These are phyloP conservation scores for Puya raimondii DNA, from an alignment of 176 grass and related monocot species.

Conservation along the genomic window DNA sequence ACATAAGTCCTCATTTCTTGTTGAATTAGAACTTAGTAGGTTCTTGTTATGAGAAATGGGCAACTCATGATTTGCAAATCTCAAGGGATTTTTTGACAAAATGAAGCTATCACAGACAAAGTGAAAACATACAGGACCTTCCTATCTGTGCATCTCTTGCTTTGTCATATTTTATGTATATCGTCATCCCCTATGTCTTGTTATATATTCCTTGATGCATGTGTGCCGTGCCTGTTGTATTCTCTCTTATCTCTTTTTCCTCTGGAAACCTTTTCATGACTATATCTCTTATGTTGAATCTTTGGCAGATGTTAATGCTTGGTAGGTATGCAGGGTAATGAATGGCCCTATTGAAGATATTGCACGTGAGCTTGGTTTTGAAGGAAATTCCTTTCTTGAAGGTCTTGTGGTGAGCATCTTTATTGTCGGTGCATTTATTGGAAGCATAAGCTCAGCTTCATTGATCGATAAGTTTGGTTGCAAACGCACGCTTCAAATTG, in stretches of 20 bases:
- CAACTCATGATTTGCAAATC: too few species aligned
- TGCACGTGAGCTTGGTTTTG: slow-evolving; percentile 75
- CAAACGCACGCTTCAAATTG: slow-evolving; percentile 81
- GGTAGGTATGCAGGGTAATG: slow-evolving; percentile 73
- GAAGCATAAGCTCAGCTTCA: slow-evolving; percentile 60
- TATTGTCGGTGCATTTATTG: slow-evolving; percentile 84
- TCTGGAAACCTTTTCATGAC: background rate
- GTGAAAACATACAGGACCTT: too few species aligned
- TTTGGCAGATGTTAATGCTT: slow-evolving; percentile 9
- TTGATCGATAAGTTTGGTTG: slow-evolving; percentile 93
- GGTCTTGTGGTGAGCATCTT: slow-evolving; percentile 98
- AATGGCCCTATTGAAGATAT: slow-evolving; percentile 97
- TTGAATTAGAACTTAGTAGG: too few species aligned
- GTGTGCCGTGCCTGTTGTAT: background rate
- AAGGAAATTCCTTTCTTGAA: slow-evolving; percentile 90
- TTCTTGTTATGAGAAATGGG: too few species aligned
- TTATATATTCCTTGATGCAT: too few species aligned
- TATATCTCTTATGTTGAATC: background rate
- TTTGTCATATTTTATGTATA: too few species aligned
- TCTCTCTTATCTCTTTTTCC: background rate
- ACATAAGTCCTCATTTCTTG: too few species aligned
- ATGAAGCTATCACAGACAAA: background rate
- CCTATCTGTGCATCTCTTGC: too few species aligned
- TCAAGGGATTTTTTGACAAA: too few species aligned
- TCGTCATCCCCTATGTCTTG: too few species aligned